These are phyloP conservation scores for Penicillium paxilli DNA, from an alignment of 495 filamentous ascomycete genomes.

Conservation along the genomic window DNA sequence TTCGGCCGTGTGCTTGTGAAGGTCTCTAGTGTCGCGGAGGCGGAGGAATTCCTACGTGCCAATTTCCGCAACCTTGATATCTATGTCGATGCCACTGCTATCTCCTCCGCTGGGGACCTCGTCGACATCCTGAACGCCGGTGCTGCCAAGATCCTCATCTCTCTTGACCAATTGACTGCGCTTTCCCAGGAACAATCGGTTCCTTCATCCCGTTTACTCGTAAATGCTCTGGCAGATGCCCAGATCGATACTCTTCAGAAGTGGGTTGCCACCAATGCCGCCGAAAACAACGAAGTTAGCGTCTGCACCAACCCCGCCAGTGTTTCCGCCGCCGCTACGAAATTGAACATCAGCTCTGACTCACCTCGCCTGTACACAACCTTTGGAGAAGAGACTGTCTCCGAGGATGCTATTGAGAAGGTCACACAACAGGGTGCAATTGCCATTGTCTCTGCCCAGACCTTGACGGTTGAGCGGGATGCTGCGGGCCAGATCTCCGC, in stretches of 20 bases:
- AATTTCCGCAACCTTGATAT: conserved; percentile 66
- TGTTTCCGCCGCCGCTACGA: conserved; percentile 48
- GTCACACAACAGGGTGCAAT: conserved; percentile 63
- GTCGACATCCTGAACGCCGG: conserved; percentile 81
- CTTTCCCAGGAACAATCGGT: conserved; percentile 54
- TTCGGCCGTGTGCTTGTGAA: conserved; percentile 75
- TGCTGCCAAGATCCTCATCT: conserved; percentile 83
- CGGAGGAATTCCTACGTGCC: conserved; percentile 67
- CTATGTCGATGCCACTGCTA: conserved; percentile 73
- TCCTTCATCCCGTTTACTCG: conserved; percentile 57
- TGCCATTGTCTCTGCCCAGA: conserved; percentile 72
- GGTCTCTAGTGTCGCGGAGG: conserved; percentile 57
- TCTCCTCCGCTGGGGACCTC: conserved; percentile 68
- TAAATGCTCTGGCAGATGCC: conserved; percentile 40
- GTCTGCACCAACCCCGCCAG: conserved; percentile 51
- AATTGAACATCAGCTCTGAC: conserved; percentile 37
- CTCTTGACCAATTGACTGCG: conserved; percentile 59
- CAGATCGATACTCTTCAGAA: conserved; percentile 36
- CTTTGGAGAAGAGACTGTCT: conserved; percentile 31
- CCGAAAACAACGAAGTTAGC: conserved; percentile 52
- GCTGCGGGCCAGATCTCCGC: conserved; percentile 61
- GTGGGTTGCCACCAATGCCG: conserved; percentile 40
- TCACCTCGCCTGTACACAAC: conserved; percentile 39
- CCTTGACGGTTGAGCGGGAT: conserved; percentile 64
- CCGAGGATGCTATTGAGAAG: conserved; percentile 47